Evolutionary conservation across 352 stramenopile genomes (phyloP), one percentile per base, ranked within the genome.

Genomic region (Phytophthora citrophthora): DNA sequence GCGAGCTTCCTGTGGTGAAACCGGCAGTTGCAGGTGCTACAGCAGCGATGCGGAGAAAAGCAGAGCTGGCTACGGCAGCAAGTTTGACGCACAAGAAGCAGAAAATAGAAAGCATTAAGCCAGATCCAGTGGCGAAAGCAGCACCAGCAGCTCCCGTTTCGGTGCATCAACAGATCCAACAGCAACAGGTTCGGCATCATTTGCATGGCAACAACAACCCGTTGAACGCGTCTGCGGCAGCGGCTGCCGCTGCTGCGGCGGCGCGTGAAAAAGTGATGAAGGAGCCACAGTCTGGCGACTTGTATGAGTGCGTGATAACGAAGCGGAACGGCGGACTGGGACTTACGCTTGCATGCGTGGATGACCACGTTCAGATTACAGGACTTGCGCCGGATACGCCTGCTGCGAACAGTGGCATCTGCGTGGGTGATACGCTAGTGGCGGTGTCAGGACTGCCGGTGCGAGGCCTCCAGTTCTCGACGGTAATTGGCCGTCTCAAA

Each of bases 291-390:
- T 91, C 81, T 2, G 83, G 83, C 3, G 84, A 93, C 54, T 48
- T 93, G n/a, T 93, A 93, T 77, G 84, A 93, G 70, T 93, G 84
- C 47, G 82, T 93, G 36, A 93, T 93, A 70, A 93, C 81, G 40
- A 93, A 93, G 54, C 72, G 81, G 8, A 93, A 93, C 57, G 84
- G 84, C 26, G 82, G 84, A 9, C 71, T 93, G 15, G 84, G 84
- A 29, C 65, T 93, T 39, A 93, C 84, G 41, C 76, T 93, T 7
- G 84, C 84, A 15, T 93, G 84, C 53, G 84, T 93, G 44, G 84
- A 93, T 66, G 82, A 91, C 69, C 84, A 93, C 73, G 84, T 93
- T 23, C 84, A 93, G 68, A 93, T 93, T 71, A 93, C 81, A 45
- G 84, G 82, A 8, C 63, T 93, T 8, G 81, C 81, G 2, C 82